Evolutionary conservation across 169 alveolate species (phyloP).

Genomic region (Eimeria zaria): DNA sequence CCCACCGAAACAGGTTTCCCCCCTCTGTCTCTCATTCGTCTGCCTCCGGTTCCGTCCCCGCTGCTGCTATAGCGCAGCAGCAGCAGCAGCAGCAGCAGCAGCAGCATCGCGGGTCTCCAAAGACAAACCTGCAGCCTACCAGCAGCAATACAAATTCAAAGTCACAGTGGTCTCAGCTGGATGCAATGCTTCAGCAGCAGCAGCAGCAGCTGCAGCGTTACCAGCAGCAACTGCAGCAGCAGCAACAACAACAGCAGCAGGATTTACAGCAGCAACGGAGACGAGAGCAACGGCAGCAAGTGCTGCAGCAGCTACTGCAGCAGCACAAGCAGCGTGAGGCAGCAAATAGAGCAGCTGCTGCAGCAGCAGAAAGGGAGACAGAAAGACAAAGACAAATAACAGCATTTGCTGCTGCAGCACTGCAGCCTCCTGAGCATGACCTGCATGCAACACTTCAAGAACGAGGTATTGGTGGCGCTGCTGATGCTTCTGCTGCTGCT

Average conservation of each 20-base stretch:
- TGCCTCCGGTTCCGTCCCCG: slow-evolving; percentile 14
- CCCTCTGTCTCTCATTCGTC: not conserved
- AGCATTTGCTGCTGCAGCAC: slow-evolving; percentile 21
- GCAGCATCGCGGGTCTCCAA: not conserved
- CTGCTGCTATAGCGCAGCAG: slow-evolving; percentile 59
- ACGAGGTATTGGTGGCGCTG: not conserved
- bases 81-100: slow-evolving; percentile 23
- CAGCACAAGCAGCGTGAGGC: slow-evolving; percentile 30
- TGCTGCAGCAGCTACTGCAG: slow-evolving; percentile 2
- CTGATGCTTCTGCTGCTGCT: not conserved
- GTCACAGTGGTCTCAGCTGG: not conserved
- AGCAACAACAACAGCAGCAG: slow-evolving; percentile 2
- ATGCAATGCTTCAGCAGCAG: slow-evolving; percentile 4
- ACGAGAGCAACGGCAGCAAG: slow-evolving; percentile 5
- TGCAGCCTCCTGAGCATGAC: not conserved
- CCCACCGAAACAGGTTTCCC: not conserved
- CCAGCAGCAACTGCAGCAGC: slow-evolving; percentile 12
- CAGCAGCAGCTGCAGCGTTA: slow-evolving; percentile 28
- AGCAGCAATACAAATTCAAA: not conserved
- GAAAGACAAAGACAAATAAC: slow-evolving; percentile 8
- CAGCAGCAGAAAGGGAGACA: not conserved
- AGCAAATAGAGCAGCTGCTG: not conserved
- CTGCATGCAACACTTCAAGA: not conserved
- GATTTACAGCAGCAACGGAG: not conserved
- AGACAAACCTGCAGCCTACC: not conserved